phyloP scores from a whole-genome alignment of 1,284 basidiomycete species.

The Ustilago tritici region DNA sequence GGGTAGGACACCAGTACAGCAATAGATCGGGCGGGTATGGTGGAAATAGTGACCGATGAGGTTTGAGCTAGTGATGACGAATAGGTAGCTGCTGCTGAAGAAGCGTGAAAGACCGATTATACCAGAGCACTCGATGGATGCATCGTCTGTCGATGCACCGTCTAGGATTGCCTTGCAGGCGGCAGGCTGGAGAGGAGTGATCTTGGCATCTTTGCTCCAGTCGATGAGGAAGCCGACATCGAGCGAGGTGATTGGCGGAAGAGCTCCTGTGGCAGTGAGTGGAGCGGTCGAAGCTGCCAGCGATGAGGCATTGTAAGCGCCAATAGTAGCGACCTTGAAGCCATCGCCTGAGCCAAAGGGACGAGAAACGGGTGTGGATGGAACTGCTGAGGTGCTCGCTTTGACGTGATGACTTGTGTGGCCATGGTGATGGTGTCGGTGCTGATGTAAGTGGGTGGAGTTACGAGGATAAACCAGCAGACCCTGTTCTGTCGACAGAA shows the following conservation, averaged over 20 bases:
- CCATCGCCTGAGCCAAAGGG: conserved; percentile 43
- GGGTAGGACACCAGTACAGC: conserved; percentile 54
- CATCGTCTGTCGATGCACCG: conserved; percentile 7
- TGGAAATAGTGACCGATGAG: conserved; percentile 58
- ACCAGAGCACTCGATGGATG: conserved; percentile 42
- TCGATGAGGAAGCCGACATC: conserved; percentile 43
- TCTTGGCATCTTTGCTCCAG: conserved; percentile 43
- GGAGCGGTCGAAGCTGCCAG: conserved; percentile 10
- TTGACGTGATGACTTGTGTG: conserved; percentile 18
- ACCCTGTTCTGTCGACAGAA: conserved; percentile 43
- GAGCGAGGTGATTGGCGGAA: conserved; percentile 27
- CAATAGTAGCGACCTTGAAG: conserved; percentile 44
- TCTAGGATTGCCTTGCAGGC: conserved; percentile 28
- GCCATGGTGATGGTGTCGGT: conserved; percentile 10
- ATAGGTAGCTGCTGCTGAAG: conserved; percentile 62
- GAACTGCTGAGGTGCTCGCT: conserved; percentile 15
- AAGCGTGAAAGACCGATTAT: conserved; percentile 52
- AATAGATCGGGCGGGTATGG: conserved; percentile 52
- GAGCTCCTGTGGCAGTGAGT: conserved; percentile 7
- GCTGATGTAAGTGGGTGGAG: conserved; percentile 8
- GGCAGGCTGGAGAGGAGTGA: conserved; percentile 26
- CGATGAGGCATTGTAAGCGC: conserved; percentile 17
- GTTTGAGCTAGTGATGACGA: conserved; percentile 59
- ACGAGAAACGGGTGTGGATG: conserved; percentile 5
- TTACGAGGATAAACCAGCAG: conserved; percentile 48